phyloP scores from a whole-genome alignment of 2,329 filamentous ascomycete genomes.

The Paraphoma sp. region DNA sequence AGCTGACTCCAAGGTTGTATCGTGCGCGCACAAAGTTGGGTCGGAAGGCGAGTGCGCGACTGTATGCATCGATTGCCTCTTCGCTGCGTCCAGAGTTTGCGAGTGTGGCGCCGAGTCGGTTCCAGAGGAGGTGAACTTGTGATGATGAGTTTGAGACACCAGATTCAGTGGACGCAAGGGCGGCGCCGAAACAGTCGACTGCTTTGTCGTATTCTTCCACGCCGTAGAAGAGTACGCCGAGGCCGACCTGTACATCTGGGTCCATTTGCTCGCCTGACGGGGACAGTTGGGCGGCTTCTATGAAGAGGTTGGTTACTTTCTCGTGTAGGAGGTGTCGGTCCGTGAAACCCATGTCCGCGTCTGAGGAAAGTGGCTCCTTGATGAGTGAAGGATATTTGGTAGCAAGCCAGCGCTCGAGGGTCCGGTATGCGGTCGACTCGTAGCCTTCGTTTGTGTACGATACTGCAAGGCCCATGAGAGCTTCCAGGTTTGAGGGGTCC shows the following conservation, averaged over 20 bases:
- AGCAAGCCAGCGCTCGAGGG: conserved; percentile 95
- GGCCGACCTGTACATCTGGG: conserved; percentile 94
- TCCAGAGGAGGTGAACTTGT: conserved; percentile 95
- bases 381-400: conserved; percentile 88
- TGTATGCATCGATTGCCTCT: conserved; percentile 96
- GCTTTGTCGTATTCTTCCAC: conserved; percentile 98
- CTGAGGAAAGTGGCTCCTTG: conserved; percentile 73
- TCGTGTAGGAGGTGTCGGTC: conserved; percentile 89
- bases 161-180: conserved; percentile 82
- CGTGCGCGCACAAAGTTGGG: conserved; percentile 96
- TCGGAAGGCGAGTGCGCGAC: conserved; percentile 85
- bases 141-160: conserved; percentile 83
- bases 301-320: conserved; percentile 89
- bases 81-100: conserved; percentile 93
- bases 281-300: conserved; percentile 88
- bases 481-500: conserved; percentile 84
- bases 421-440: conserved; percentile 94
- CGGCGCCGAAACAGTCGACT: conserved; percentile 95
- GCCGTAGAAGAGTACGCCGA: conserved; percentile 97
- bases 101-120: conserved; percentile 91
- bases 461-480: conserved; percentile 93
- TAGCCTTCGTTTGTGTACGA: conserved; percentile 99
- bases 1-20: conserved; percentile 95
- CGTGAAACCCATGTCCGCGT: conserved; percentile 90
- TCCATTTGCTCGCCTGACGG: conserved; percentile 96